These are phyloP conservation scores for Wallacemonas sp. DNA, from an alignment of 208 protist genomes.

Conservation along the genomic window DNA sequence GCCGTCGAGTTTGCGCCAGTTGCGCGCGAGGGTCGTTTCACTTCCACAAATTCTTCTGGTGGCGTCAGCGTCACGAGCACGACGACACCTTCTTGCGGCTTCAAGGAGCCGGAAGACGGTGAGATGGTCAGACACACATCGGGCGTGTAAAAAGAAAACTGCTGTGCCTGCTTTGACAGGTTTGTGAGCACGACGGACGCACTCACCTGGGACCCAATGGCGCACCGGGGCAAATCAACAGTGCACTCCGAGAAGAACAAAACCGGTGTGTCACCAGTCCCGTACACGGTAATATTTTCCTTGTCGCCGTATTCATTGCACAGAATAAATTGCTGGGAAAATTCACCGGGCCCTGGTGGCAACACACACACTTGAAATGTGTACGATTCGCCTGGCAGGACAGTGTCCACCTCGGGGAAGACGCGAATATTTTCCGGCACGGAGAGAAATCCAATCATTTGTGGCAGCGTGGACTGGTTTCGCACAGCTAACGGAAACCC, in stretches of 20 bases:
- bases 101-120: constrained; percentile 36
- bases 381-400: constrained; percentile 39
- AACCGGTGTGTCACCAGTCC: constrained; percentile 23
- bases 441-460: constrained; percentile 45
- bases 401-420: constrained; percentile 25
- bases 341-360: constrained; percentile 35
- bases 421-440: constrained; percentile 45
- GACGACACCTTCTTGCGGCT: constrained; percentile 16
- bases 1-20: neutral
- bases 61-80: constrained; percentile 11
- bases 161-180: constrained; percentile 15
- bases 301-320: constrained; percentile 53
- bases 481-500: constrained; percentile 29
- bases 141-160: constrained; percentile 34
- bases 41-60: constrained; percentile 12
- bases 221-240: constrained; percentile 38
- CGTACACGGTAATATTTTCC: constrained; percentile 28
- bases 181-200: constrained; percentile 41
- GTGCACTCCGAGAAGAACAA: constrained; percentile 36
- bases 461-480: constrained; percentile 49
- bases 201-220: constrained; percentile 26
- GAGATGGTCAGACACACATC: constrained; percentile 24
- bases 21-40: constrained; percentile 18
- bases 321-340: constrained; percentile 41
- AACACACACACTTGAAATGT: constrained; percentile 37